Base-by-base conservation (phyloP, 192 early-diverging fungal species). In the Haplosporangium gracile region DNA sequence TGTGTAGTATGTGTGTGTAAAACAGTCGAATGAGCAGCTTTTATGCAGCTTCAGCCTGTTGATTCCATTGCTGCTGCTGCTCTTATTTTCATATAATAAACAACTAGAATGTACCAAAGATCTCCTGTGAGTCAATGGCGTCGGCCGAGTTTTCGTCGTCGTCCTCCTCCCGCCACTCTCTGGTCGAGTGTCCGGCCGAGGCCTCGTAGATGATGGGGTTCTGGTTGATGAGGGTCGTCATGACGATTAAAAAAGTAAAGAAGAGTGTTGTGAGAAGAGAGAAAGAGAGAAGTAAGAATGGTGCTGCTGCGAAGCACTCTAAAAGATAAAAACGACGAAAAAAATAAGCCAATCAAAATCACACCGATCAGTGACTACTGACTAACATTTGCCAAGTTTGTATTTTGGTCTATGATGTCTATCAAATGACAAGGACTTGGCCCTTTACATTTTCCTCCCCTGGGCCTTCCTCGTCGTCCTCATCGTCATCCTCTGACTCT, bases 71-170 rank as follows among this genome's bases (percentile, higher is more conserved):
- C 43, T 40, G 36, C 39, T 71, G 16, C 42, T 68, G 65, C 70
- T 65, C 26, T 32, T 65, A 29, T 73, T 43, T 49, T 20, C 32
- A 20, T 26, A 53, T 2, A 49, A 68, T 10, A 20, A 20, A 70
- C 32, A 38, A 63, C 1, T 60, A 24, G 40, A 40, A 70, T 49
- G 76, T 82, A 94, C 94, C 94, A 91, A 97, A 99, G 42, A 99
- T 93, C 88, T 98, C 98, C 76, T 95, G 92, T 9, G 93, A 88
- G 79, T 98, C 97, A 75, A 98, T 94, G 13, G 89, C 88, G 89
- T 98, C 97, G 72, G 83, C 78, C 26, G 92, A 85, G 69, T 88
- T 83, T 68, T 98, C 97, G 88, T 96, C 92, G 42, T 93, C 89
- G 76, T 98, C 96, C 47, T 90, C 88, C 72, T 90, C 81, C 9